Evolutionary conservation across 495 filamentous ascomycete species (phyloP).

Genomic region (Aspergillus diversus): DNA sequence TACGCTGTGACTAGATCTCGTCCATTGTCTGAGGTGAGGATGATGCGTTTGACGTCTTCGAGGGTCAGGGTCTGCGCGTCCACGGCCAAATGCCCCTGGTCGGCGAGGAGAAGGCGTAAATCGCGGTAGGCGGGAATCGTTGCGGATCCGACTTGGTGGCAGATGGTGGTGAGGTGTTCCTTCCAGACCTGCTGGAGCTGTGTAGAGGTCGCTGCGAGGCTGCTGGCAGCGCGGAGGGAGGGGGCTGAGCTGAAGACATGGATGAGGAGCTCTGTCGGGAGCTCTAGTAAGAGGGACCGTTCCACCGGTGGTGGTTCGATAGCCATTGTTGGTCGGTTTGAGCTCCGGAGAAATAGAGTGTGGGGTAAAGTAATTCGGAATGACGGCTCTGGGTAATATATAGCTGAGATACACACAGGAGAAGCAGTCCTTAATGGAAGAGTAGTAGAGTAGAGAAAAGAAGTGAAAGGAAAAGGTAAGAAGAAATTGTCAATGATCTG

Average conservation of each 20-base stretch:
- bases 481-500: neutral
- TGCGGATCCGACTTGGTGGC: neutral
- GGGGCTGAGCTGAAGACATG: neutral
- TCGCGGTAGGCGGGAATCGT: neutral
- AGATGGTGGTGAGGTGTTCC: constrained; percentile 9
- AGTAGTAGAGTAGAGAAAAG: neutral
- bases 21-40: neutral
- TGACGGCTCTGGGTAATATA: neutral
- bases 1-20: neutral
- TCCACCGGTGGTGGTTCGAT: neutral
- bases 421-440: neutral
- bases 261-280: constrained; percentile 15
- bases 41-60: neutral
- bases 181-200: constrained; percentile 12
- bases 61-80: neutral
- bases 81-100: neutral
- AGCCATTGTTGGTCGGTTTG: neutral
- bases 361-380: neutral
- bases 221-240: neutral
- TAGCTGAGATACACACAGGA: neutral
- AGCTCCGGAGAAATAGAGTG: neutral
- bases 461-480: neutral
- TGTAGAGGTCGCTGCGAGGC: constrained; percentile 3
- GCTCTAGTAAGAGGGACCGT: neutral
- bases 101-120: constrained; percentile 1